Conservation (phyloP, 148 eudicot species). For the Drosera capensis region DNA sequence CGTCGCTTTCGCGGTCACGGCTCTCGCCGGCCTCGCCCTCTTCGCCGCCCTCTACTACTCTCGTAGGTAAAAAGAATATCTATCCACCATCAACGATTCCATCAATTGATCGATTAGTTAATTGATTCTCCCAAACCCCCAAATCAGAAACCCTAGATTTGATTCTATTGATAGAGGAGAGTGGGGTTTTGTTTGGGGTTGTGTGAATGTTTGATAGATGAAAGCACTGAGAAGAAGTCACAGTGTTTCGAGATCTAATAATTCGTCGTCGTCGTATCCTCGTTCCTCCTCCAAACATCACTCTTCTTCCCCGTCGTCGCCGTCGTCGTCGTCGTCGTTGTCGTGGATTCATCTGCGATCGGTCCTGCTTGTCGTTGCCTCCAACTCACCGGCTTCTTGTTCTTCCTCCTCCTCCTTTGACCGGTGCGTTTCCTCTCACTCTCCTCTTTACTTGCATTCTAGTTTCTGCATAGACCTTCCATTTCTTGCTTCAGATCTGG, state of each 20-base stretch:
- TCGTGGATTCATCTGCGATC: constrained; percentile 63
- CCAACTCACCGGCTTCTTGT: constrained; percentile 26
- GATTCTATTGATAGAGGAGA: no score
- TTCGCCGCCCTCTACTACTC: constrained; percentile 33
- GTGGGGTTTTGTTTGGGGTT: no score
- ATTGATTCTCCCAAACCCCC: constrained; percentile 1
- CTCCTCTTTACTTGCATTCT: constrained; percentile 1
- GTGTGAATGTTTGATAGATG: constrained; percentile 50
- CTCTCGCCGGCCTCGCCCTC: constrained; percentile 34
- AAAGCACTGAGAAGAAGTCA: constrained; percentile 46
- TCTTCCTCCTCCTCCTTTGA: constrained; percentile 9
- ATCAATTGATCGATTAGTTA: neutral
- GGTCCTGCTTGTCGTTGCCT: constrained; percentile 44
- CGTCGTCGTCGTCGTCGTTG: constrained; percentile 18
- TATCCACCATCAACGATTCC: neutral
- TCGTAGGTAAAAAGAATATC: constrained; percentile 20
- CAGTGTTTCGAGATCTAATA: constrained; percentile 18
- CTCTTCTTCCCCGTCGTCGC: constrained; percentile 7
- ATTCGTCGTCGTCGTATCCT: constrained; percentile 20
- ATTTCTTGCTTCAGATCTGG: constrained; percentile 1
- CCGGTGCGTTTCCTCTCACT: constrained; percentile 36
- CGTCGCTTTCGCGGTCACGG: constrained; percentile 30
- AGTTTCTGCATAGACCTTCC: neutral
- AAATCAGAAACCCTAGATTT: constrained; percentile 31
- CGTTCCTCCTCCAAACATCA: constrained; percentile 10